Evolutionary conservation across 305 asterid species (phyloP).

Genomic region (Ilex paraguariensis): DNA sequence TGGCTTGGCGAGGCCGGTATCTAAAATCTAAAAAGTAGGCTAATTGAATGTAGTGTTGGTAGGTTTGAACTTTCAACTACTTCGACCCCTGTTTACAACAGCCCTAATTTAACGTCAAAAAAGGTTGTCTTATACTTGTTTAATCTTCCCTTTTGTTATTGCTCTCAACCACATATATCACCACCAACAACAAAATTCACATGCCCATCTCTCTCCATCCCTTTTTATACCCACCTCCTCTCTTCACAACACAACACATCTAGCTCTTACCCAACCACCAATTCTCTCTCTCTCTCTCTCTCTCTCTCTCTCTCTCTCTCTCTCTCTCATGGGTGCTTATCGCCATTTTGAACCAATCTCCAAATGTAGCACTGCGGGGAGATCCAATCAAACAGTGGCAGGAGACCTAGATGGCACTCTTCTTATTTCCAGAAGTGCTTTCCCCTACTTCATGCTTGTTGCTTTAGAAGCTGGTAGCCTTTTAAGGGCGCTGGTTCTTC

Average conservation of each 20-base stretch:
- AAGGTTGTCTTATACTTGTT: not conserved
- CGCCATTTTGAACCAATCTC: slow-evolving; percentile 48
- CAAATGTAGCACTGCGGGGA: slow-evolving; percentile 39
- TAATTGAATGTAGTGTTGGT: slow-evolving; percentile 56
- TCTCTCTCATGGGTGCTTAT: slow-evolving; percentile 34
- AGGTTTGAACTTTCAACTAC: slow-evolving; percentile 43
- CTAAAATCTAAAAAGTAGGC: slow-evolving; percentile 62
- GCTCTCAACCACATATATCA: slow-evolving; percentile 31
- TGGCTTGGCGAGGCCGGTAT: slow-evolving; percentile 32
- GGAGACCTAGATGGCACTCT: slow-evolving; percentile 84
- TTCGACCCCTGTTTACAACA: slow-evolving; percentile 33
- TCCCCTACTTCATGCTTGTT: slow-evolving; percentile 33
- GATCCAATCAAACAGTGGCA: slow-evolving; percentile 65
- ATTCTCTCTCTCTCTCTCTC: not conserved
- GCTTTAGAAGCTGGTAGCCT: slow-evolving; percentile 42
- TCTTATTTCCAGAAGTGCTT: slow-evolving; percentile 13
- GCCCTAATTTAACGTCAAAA: slow-evolving; percentile 6
- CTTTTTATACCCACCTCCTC: slow-evolving; percentile 47
- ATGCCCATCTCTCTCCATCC: slow-evolving; percentile 5
- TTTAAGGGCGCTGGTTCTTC: slow-evolving; percentile 29
- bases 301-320: slow-evolving; percentile 6
- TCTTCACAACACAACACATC: not conserved
- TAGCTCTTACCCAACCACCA: not conserved
- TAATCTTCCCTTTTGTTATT: not conserved
- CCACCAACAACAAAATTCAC: too few relatives aligned